Evolutionary conservation across 2,329 filamentous ascomycete species (phyloP).

Genomic region (Zymoseptoria pseudotritici): DNA sequence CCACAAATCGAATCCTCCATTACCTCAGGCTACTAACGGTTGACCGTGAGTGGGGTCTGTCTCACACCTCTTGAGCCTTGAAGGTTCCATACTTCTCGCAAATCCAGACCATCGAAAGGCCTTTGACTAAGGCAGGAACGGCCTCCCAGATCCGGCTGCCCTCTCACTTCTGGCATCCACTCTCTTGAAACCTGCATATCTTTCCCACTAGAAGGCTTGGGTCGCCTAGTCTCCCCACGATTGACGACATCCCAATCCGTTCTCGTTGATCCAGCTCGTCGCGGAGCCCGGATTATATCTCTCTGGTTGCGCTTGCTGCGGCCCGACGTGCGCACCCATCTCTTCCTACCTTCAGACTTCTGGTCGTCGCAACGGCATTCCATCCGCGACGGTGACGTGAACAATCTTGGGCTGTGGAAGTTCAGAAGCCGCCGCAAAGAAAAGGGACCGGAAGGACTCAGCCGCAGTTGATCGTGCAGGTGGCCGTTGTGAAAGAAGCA

Average conservation of each 20-base stretch:
- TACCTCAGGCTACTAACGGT: background rate
- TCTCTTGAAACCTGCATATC: constrained; percentile 15
- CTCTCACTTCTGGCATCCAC: constrained; percentile 11
- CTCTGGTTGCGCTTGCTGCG: constrained; percentile 14
- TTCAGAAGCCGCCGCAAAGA: constrained; percentile 4
- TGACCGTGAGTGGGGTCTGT: background rate
- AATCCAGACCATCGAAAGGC: background rate
- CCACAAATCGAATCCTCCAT: background rate
- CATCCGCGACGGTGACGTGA: background rate
- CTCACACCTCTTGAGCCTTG: background rate
- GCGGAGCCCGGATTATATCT: constrained; percentile 15
- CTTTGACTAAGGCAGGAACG: constrained; percentile 1
- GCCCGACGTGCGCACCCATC: constrained; percentile 9
- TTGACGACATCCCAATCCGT: constrained; percentile 15
- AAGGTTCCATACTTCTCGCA: constrained; percentile 15
- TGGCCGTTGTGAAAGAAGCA: constrained; percentile 9
- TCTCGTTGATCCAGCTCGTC: constrained; percentile 12
- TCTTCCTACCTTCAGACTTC: constrained; percentile 1
- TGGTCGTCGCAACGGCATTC: constrained; percentile 4
- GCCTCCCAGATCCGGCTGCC: constrained; percentile 8
- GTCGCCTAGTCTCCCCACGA: constrained; percentile 8
- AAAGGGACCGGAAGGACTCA: constrained; percentile 8
- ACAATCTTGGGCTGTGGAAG: constrained; percentile 19
- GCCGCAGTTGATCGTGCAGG: constrained; percentile 16
- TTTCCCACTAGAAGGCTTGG: constrained; percentile 7